Percentiles rank a stretch among this genome's conserved stretches.
These are phyloP conservation scores for Centrapalus pauciflorus DNA, from an alignment of 129 eudicot species.

Conservation along the genomic window DNA sequence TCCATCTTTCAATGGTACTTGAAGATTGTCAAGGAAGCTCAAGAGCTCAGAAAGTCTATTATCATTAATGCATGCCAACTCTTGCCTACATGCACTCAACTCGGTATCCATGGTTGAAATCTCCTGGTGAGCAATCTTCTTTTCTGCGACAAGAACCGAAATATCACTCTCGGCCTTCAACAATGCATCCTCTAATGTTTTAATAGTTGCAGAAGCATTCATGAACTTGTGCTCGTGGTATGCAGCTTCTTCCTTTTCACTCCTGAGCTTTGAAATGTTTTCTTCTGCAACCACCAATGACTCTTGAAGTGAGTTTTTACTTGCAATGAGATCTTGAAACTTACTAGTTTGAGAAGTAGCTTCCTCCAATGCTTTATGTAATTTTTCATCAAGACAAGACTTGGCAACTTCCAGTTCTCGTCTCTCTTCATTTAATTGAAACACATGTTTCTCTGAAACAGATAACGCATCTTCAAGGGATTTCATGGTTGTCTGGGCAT, in stretches of 20 bases:
- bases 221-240: constrained; percentile 38
- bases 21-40: constrained; percentile 38
- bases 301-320: constrained; percentile 37
- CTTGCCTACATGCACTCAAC: constrained; percentile 51
- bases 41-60: constrained; percentile 42
- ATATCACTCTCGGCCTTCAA: constrained; percentile 19
- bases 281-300: constrained; percentile 43
- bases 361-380: constrained; percentile 14
- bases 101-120: constrained; percentile 32
- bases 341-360: constrained; percentile 24
- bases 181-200: constrained; percentile 44
- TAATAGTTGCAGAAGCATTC: constrained; percentile 47
- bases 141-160: constrained; percentile 45
- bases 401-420: neutral
- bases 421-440: constrained; percentile 30
- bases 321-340: constrained; percentile 33
- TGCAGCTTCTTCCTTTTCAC: constrained; percentile 63
- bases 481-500: constrained; percentile 21
- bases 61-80: constrained; percentile 46
- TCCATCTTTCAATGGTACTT: constrained; percentile 46
- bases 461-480: constrained; percentile 45
- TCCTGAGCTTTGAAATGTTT: constrained; percentile 29
- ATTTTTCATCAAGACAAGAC: neutral
- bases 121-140: constrained; percentile 49
- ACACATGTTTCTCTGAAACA: constrained; percentile 26